These are phyloP conservation scores for Hapsidospora chrysogenum DNA, from an alignment of 495 filamentous ascomycete genomes.

Conservation along the genomic window DNA sequence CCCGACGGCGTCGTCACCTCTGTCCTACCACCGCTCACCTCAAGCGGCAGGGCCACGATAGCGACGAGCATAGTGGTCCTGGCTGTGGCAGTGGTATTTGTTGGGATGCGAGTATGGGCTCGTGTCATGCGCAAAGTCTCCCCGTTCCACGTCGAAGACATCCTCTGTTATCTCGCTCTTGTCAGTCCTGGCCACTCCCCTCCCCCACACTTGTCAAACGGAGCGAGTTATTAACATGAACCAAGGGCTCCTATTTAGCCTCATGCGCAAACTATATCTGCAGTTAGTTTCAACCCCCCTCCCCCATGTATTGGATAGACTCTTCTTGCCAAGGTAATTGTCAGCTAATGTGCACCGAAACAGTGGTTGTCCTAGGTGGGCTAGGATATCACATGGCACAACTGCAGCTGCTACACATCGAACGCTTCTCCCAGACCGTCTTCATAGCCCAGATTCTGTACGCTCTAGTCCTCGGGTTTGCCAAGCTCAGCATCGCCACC, in stretches of 20 bases:
- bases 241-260: background rate
- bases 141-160: background rate
- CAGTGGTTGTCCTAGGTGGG: constrained; percentile 3
- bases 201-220: too few species aligned
- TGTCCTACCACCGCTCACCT: too few species aligned
- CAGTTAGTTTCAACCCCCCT: background rate
- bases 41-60: too few species aligned
- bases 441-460: constrained; percentile 3
- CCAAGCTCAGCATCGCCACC: constrained; percentile 2
- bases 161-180: background rate
- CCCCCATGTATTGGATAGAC: background rate
- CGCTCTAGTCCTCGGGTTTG: constrained; percentile 1
- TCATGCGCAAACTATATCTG: background rate
- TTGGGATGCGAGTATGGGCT: background rate
- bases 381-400: constrained; percentile 1
- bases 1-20: too few species aligned
- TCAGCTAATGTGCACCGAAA: too few species aligned
- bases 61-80: too few species aligned
- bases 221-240: background rate
- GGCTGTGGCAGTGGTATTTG: background rate
- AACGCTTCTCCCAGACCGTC: constrained; percentile 1
- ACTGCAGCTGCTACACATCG: background rate
- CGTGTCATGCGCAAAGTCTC: background rate
- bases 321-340: too few species aligned
- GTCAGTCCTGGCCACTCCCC: too few species aligned